phyloP scores from a whole-genome alignment of 2,329 filamentous ascomycete species.

The Thermoascus crustaceus region DNA sequence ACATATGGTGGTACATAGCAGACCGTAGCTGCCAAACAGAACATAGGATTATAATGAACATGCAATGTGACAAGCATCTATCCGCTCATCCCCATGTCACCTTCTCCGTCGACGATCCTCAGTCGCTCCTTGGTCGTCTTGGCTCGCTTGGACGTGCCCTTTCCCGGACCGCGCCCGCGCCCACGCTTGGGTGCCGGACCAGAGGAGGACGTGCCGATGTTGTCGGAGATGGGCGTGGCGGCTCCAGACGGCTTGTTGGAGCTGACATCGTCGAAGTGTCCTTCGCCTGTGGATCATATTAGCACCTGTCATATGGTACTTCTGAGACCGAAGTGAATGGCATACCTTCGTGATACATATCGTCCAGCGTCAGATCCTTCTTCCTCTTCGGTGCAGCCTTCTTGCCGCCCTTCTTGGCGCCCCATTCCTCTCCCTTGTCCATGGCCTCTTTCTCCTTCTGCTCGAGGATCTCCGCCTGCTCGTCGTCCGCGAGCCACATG shows the following conservation, averaged over 20 bases:
- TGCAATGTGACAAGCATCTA: constrained; percentile 1
- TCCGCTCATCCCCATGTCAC: constrained; percentile 25
- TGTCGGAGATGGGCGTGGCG: constrained; percentile 65
- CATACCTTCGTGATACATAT: constrained; percentile 99
- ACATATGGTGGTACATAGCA: constrained; percentile 3
- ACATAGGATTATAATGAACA: neutral
- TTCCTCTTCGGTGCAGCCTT: constrained; percentile 54
- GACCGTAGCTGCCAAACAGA: neutral
- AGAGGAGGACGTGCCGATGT: constrained; percentile 32
- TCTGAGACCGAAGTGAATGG: constrained; percentile 16
- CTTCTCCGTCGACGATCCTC: constrained; percentile 37
- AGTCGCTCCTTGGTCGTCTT: constrained; percentile 50
- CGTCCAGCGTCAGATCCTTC: constrained; percentile 64
- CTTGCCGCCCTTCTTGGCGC: constrained; percentile 51
- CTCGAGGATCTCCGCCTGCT: constrained; percentile 90
- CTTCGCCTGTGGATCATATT: constrained; percentile 61
- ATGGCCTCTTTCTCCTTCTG: constrained; percentile 80
- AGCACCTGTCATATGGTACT: constrained; percentile 17
- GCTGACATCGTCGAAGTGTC: constrained; percentile 81
- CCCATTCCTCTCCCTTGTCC: constrained; percentile 57
- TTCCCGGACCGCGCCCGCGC: constrained; percentile 45
- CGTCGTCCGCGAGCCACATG: constrained; percentile 96
- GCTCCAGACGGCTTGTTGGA: constrained; percentile 81
- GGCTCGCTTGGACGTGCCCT: constrained; percentile 52
- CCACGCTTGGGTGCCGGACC: constrained; percentile 48